phyloP scores from a whole-genome alignment of 805 yeast genomes.

The Zygotorulaspora florentina region DNA sequence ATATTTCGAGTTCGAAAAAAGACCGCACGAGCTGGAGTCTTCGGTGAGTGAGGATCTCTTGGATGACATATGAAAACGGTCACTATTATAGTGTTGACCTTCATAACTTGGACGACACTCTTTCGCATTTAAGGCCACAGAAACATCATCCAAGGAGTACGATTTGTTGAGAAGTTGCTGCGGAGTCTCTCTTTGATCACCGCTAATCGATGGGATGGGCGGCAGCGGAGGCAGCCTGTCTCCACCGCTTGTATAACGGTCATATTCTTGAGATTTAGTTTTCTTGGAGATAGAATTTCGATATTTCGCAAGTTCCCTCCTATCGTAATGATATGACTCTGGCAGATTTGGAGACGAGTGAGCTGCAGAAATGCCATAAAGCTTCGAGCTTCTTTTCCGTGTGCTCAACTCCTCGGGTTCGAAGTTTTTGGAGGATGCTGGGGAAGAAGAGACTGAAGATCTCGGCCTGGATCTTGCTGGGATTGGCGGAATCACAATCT shows the following conservation, averaged over 20 bases:
- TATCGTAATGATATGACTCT: conserved; percentile 6
- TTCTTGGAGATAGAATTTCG: conserved; percentile 2
- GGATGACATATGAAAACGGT: conserved; percentile 17
- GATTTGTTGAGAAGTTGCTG: conserved; percentile 22
- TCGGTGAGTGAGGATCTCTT: conserved; percentile 10
- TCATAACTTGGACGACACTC: conserved; percentile 16
- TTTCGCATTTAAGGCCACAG: conserved; percentile 7
- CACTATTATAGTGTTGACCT: conserved; percentile 11
- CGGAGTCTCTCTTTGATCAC: conserved; percentile 3
- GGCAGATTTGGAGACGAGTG: conserved; percentile 14
- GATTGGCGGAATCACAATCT: conserved; percentile 14
- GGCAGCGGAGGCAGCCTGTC: conserved; percentile 28
- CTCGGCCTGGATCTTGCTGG: conserved; percentile 12
- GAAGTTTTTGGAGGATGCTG: neutral
- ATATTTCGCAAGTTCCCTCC: conserved; percentile 1
- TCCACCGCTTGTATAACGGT: neutral
- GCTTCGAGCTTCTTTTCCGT: neutral
- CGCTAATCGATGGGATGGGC: conserved; percentile 17
- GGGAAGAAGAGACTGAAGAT: conserved; percentile 4
- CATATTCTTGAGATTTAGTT: neutral
- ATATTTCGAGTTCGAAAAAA: conserved; percentile 42
- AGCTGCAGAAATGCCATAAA: neutral
- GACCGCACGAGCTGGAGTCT: conserved; percentile 16
- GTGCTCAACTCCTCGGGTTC: neutral
- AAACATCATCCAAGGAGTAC: conserved; percentile 27